phyloP scores from a whole-genome alignment of 192 early-diverging fungal species.

The Chytriomyces sp. region DNA sequence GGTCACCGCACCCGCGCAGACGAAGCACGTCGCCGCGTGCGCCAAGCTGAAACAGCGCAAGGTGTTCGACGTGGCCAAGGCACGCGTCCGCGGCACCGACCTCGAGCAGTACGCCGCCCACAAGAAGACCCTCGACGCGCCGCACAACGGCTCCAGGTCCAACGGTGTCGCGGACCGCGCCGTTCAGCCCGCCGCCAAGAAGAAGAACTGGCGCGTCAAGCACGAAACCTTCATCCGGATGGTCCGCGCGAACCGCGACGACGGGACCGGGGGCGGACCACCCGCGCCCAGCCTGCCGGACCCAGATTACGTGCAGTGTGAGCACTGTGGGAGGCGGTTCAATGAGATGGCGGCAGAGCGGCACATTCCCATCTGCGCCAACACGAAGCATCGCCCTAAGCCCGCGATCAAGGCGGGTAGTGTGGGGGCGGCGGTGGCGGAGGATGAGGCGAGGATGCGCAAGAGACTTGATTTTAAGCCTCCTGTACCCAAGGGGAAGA shows the following conservation, averaged over 20 bases:
- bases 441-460: constrained; percentile 32
- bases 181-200: constrained; percentile 16
- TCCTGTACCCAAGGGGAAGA: constrained; percentile 11
- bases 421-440: not conserved
- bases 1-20: constrained; percentile 19
- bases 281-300: constrained; percentile 36
- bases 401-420: not conserved
- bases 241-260: constrained; percentile 40
- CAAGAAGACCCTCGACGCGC: not conserved
- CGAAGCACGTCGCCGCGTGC: constrained; percentile 51
- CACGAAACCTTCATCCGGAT: constrained; percentile 53
- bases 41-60: constrained; percentile 47
- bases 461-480: constrained; percentile 35
- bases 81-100: constrained; percentile 55
- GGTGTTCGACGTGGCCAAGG: constrained; percentile 51
- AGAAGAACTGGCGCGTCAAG: constrained; percentile 52
- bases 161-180: not conserved
- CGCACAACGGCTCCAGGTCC: not conserved
- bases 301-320: constrained; percentile 49
- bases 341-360: constrained; percentile 51
- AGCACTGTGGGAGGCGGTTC: constrained; percentile 52
- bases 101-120: constrained; percentile 50
- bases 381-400: constrained; percentile 43
- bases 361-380: constrained; percentile 56
- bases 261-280: not conserved